Percentiles rank a stretch among this genome's conserved stretches.
Evolutionary conservation across 768 basidiomycete genomes (phyloP).

Genomic region (Russula griseocarnosa): DNA sequence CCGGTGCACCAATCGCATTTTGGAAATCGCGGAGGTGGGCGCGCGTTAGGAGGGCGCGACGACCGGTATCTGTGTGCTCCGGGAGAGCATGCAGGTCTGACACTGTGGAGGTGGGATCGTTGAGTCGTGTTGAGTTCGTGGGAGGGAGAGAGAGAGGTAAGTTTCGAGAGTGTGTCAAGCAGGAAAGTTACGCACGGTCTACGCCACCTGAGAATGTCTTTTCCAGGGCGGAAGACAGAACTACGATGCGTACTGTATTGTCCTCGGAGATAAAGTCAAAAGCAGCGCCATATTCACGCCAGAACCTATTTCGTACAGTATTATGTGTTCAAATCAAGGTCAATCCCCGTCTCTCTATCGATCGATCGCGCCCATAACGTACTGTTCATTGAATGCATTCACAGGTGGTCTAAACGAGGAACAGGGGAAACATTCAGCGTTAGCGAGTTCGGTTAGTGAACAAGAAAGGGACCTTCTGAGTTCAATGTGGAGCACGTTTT

Average conservation of each 20-base stretch:
- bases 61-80: slow-evolving; percentile 44
- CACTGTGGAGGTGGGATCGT: slow-evolving; percentile 2
- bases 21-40: slow-evolving; percentile 60
- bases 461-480: slow-evolving; percentile 20
- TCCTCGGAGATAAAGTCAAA: slow-evolving; percentile 53
- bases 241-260: slow-evolving; percentile 63
- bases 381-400: slow-evolving; percentile 24
- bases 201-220: slow-evolving; percentile 82
- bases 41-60: slow-evolving; percentile 48
- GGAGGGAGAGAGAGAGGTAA: not conserved
- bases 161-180: not conserved
- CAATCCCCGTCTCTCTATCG: not conserved
- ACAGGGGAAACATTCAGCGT: not conserved
- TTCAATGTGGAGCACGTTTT: slow-evolving; percentile 24
- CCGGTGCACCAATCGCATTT: slow-evolving; percentile 60
- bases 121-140: not conserved
- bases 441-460: not conserved
- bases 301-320: slow-evolving; percentile 48
- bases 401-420: slow-evolving; percentile 18
- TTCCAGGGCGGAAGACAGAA: slow-evolving; percentile 64
- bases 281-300: slow-evolving; percentile 60
- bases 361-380: not conserved
- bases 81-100: slow-evolving; percentile 34
- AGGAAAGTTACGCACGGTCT: slow-evolving; percentile 51
- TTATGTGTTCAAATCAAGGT: not conserved